Percentiles rank a stretch among this genome's conserved stretches.
These are phyloP conservation scores for Boletus vinaceobasis DNA, from an alignment of 768 basidiomycete species.

Conservation along the genomic window DNA sequence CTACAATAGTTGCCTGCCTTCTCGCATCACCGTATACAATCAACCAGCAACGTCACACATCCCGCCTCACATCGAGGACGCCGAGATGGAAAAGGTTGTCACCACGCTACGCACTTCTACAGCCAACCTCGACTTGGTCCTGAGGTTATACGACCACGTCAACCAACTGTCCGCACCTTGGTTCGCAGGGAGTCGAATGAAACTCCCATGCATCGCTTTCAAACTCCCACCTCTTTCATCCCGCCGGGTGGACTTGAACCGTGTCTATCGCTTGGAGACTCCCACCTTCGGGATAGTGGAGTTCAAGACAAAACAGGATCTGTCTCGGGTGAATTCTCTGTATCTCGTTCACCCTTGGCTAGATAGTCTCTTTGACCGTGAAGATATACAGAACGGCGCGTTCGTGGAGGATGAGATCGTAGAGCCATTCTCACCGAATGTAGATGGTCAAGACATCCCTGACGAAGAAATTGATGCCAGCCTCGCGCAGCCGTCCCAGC, in stretches of 20 bases:
- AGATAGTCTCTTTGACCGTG: not conserved
- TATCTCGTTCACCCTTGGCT: slow-evolving; percentile 8
- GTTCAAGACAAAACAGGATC: not conserved
- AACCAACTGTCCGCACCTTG: not conserved
- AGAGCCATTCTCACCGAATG: not conserved
- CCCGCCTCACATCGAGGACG: not conserved
- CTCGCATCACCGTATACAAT: not conserved
- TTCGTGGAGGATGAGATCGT: not conserved
- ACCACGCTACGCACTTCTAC: not conserved
- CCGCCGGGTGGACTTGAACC: not conserved
- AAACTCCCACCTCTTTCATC: not conserved
- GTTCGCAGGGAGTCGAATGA: slow-evolving; percentile 6
- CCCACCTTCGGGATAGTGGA: not conserved
- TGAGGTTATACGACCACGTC: not conserved
- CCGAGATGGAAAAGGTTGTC: not conserved
- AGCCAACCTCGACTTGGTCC: not conserved
- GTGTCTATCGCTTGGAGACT: not conserved
- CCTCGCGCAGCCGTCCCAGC: no score
- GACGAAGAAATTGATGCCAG: not conserved
- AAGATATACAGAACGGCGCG: not conserved
- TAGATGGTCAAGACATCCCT: not conserved
- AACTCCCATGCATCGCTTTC: slow-evolving; percentile 2
- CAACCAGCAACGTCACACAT: not conserved
- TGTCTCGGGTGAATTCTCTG: not conserved
- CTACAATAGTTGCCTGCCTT: slow-evolving; percentile 4